Evolutionary conservation across 805 yeast genomes (phyloP), one percentile per base, ranked within the genome.

Genomic region (Yarrowia sp.): DNA sequence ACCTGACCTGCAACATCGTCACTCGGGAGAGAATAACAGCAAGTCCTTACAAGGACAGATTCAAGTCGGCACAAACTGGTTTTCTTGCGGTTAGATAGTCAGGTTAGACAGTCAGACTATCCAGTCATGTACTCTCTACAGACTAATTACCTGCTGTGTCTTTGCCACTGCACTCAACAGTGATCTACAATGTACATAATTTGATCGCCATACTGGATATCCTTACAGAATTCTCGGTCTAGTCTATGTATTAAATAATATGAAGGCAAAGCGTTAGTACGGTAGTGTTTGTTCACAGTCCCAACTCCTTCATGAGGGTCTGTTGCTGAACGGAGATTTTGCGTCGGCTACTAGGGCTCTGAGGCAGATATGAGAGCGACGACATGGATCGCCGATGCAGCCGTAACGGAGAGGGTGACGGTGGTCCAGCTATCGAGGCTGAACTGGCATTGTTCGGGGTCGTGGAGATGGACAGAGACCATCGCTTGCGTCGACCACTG

Each of bases 221-320:
- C n/a, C n/a, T n/a, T n/a, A n/a, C n/a, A n/a, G n/a, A n/a, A n/a
- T n/a, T n/a, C n/a, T n/a, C n/a, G n/a, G n/a, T n/a, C n/a, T n/a
- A n/a, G n/a, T n/a, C n/a, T 44, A 26, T 44, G 33, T 44, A 44
- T 46, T 46, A 46, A 46, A 46, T 46, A 46, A 41, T 38, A 19
- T 19, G 22, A 21, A 21, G 21, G 46, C 46, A 40, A 22, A 44
- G 51, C 46, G 49, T 46, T 46, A 46, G 52, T 46, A 26, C 8
- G 4, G 30, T n/a, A 44, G 2, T 24, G 44, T 40, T 4, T 40
- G n/a, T 21, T 46, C 52, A 51, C 40, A 51, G 28, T 16, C 58
- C 58, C 30, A 51, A 14, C 61, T 54, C 61, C 46, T 26, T 36
- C 61, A 54, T 54, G 6, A 54, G 35, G 19, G 61, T 36, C 35